Conservation (phyloP, 345 rosid genomes). For the Citrus sinensis region DVS_A1.0 CM039163.1:51304001-51304500, state of each 20-base stretch:
- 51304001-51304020: background rate
- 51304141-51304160: slow-evolving; percentile 6
- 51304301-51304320: slow-evolving; percentile 72
- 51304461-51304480: background rate
- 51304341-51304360: slow-evolving; percentile 77
- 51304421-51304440: slow-evolving; percentile 12
- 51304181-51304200: background rate
- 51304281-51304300: slow-evolving; percentile 82
- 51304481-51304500: background rate
- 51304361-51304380: slow-evolving; percentile 59
- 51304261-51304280: slow-evolving; percentile 66
- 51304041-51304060: background rate
- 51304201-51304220: slow-evolving; percentile 42
- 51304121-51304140: slow-evolving; percentile 12
- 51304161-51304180: background rate
- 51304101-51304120: slow-evolving; percentile 50
- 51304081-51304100: slow-evolving; percentile 46
- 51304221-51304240: slow-evolving; percentile 51
- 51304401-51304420: background rate
- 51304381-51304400: slow-evolving; percentile 40
- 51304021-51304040: background rate
- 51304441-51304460: background rate
- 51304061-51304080: slow-evolving; percentile 59
- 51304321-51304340: slow-evolving; percentile 75
- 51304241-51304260: slow-evolving; percentile 51